These are phyloP conservation scores for Thielaviopsis cerberus DNA, from an alignment of 2,329 filamentous ascomycete genomes.

Conservation along the genomic window DNA sequence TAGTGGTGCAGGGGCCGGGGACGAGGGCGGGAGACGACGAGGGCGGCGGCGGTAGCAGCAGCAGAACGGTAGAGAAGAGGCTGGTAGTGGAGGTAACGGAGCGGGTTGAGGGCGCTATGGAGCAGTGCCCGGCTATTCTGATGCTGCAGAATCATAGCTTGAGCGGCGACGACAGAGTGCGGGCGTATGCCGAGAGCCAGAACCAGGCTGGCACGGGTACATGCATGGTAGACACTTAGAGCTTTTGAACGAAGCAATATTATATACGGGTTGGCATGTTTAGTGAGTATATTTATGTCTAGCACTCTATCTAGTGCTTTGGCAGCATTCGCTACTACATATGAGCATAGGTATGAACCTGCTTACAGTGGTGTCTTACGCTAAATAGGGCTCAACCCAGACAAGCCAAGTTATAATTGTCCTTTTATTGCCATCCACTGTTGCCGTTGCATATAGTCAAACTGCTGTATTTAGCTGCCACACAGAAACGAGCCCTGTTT, in stretches of 20 bases:
- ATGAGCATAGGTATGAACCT: too few species aligned
- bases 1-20: constrained; percentile 14
- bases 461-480: background rate
- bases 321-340: too few species aligned
- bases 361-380: too few species aligned
- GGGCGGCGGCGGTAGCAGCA: background rate
- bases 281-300: background rate
- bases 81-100: background rate
- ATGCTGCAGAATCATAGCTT: background rate
- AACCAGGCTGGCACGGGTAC: background rate
- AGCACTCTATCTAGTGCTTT: too few species aligned
- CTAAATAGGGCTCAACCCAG: background rate
- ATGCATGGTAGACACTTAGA: background rate
- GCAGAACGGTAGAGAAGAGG: background rate
- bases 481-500: background rate
- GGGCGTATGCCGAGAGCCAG: background rate
- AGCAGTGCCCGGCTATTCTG: background rate
- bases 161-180: background rate
- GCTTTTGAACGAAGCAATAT: too few species aligned
- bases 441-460: too few species aligned
- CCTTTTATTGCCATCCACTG: too few species aligned
- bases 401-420: background rate
- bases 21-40: background rate
- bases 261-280: background rate
- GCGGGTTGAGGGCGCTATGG: background rate